Percentiles rank a stretch among this genome's conserved stretches.
Evolutionary conservation across 2,329 filamentous ascomycete species (phyloP).

Genomic region (Sporothrix dimorphospora): DNA sequence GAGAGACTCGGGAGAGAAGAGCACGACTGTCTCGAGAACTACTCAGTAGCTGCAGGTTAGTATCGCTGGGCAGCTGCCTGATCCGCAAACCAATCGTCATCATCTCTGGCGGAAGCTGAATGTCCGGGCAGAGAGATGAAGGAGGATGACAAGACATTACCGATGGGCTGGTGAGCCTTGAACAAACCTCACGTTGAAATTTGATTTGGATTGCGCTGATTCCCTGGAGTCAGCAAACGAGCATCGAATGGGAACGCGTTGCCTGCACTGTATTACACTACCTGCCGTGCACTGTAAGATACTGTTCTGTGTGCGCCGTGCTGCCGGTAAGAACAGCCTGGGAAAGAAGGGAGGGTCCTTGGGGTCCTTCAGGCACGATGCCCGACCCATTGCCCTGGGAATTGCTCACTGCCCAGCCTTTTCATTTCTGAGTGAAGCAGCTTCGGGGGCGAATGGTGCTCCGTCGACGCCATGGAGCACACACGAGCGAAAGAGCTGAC

Average conservation of each 20-base stretch:
- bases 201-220: not conserved
- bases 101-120: not conserved
- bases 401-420: not conserved
- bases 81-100: not conserved
- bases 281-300: not conserved
- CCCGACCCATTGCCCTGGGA: constrained; percentile 17
- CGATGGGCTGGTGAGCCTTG: not conserved
- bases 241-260: not conserved
- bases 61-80: not conserved
- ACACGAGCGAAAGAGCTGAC: not conserved
- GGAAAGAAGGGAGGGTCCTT: no score
- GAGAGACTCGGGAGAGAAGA: not conserved
- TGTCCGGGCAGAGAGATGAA: not conserved
- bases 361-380: not conserved
- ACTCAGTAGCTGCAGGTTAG: not conserved
- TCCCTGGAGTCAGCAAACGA: not conserved
- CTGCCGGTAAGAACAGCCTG: constrained; percentile 11
- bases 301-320: not conserved
- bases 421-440: not conserved
- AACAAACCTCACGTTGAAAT: no score
- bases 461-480: not conserved
- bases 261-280: not conserved
- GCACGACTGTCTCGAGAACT: no score
- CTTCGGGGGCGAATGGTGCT: not conserved
- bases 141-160: no score